phyloP scores from a whole-genome alignment of 129 eudicot genomes.

The sunflower (Helianthus annuus) region HanXRQr2.0-SUNRISE NC_035445.2:82689245-82689744 shows the following conservation, averaged over 20 bases:
- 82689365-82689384: constrained; percentile 21
- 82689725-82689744: neutral
- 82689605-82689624: constrained; percentile 45
- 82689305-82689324: constrained; percentile 29
- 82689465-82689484: constrained; percentile 29
- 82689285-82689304: constrained; percentile 35
- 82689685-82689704: neutral
- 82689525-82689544: constrained; percentile 38
- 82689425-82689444: constrained; percentile 31
- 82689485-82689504: constrained; percentile 21
- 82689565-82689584: constrained; percentile 51
- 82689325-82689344: constrained; percentile 41
- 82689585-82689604: constrained; percentile 54
- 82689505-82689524: constrained; percentile 42
- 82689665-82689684: neutral
- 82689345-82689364: constrained; percentile 4
- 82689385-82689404: constrained; percentile 39
- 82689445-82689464: constrained; percentile 29
- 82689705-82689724: neutral
- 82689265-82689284: constrained; percentile 47
- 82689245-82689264: constrained; percentile 41
- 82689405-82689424: constrained; percentile 44
- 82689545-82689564: constrained; percentile 38
- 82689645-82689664: neutral
- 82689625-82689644: constrained; percentile 11